A percentile compares a stretch with the other conserved stretches of the same genome.
Conservation (phyloP, 768 basidiomycete species). For the Mrakia blollopis region DNA sequence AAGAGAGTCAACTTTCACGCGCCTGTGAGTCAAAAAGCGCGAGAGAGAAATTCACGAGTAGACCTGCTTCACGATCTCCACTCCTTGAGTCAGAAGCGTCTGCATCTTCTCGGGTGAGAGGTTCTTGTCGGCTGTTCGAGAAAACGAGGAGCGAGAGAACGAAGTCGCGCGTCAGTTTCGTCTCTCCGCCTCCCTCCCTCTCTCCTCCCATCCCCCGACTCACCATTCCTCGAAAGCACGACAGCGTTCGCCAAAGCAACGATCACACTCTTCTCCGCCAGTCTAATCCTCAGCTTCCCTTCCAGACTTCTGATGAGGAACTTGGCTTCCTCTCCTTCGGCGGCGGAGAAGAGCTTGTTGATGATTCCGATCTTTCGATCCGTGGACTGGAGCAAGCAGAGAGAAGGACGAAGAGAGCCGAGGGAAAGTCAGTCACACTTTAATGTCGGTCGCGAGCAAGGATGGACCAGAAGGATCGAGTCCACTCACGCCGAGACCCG, state of each 20-base stretch:
- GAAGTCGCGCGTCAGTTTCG: conserved; percentile 18
- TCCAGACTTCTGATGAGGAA: conserved; percentile 93
- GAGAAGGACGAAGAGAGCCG: background rate
- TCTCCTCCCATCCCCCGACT: background rate
- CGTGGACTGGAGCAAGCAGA: conserved; percentile 63
- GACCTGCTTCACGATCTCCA: conserved; percentile 75
- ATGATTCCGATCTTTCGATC: conserved; percentile 91
- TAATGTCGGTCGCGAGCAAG: too few species aligned
- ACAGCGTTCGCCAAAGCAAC: conserved; percentile 89
- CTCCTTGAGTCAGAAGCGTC: conserved; percentile 66
- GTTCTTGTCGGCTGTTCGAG: conserved; percentile 61
- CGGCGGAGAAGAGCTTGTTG: conserved; percentile 86
- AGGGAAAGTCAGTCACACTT: background rate
- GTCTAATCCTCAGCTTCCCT: conserved; percentile 93
- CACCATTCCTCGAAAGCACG: conserved; percentile 69
- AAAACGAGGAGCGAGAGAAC: background rate
- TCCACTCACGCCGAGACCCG: conserved; percentile 68
- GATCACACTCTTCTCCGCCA: conserved; percentile 92
- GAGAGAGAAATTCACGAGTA: conserved; percentile 62
- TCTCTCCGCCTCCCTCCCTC: conserved; percentile 1
- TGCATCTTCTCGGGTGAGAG: conserved; percentile 69
- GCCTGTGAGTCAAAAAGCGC: too few species aligned
- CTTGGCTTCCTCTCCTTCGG: conserved; percentile 86
- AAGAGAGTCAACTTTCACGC: background rate
- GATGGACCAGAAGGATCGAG: background rate